Conservation (phyloP, 176 grass and related monocot genomes). For the Paspalum notatum region DNA sequence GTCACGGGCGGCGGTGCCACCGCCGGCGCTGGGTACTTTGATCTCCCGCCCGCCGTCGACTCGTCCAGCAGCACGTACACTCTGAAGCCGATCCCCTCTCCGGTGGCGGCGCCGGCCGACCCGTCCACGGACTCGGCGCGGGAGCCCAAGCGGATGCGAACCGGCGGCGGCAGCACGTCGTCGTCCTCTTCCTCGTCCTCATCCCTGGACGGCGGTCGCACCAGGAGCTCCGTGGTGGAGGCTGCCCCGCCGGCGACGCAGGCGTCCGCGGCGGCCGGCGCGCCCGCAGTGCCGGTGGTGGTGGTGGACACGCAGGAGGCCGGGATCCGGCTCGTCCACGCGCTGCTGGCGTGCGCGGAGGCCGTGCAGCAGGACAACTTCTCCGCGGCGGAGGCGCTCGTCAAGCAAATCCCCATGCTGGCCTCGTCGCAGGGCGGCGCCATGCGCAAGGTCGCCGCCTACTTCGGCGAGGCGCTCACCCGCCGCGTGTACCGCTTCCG, state of each 20-base stretch:
- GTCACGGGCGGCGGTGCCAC: slow-evolving; percentile 13
- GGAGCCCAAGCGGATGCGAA: slow-evolving; percentile 86
- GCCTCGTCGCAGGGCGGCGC: slow-evolving; percentile 84
- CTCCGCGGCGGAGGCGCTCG: slow-evolving; percentile 65
- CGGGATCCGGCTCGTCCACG: slow-evolving; percentile 86
- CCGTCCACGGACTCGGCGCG: slow-evolving; percentile 47
- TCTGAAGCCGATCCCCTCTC: slow-evolving; percentile 52
- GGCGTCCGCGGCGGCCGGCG: slow-evolving; percentile 37
- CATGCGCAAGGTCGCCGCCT: slow-evolving; percentile 91
- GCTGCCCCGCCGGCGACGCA: slow-evolving; percentile 32
- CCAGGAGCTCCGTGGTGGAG: slow-evolving; percentile 37
- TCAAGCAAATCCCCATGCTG: slow-evolving; percentile 84
- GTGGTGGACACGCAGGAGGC: slow-evolving; percentile 85
- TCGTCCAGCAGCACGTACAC: slow-evolving; percentile 60
- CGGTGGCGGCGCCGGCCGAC: slow-evolving; percentile 27
- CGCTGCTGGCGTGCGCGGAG: slow-evolving; percentile 83
- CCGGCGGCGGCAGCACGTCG: slow-evolving; percentile 63
- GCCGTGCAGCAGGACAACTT: slow-evolving; percentile 93
- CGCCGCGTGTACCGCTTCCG: slow-evolving; percentile 74
- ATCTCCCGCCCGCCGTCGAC: slow-evolving; percentile 41
- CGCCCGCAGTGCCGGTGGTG: slow-evolving; percentile 56
- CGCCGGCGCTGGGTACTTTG: neutral
- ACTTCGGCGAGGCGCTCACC: slow-evolving; percentile 88
- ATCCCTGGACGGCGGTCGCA: slow-evolving; percentile 48
- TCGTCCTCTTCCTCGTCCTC: slow-evolving; percentile 76